A percentile compares a stretch with the other conserved stretches of the same genome.
Evolutionary conservation across 495 filamentous ascomycete genomes (phyloP).

Genomic region (Xylaria palmicola): DNA sequence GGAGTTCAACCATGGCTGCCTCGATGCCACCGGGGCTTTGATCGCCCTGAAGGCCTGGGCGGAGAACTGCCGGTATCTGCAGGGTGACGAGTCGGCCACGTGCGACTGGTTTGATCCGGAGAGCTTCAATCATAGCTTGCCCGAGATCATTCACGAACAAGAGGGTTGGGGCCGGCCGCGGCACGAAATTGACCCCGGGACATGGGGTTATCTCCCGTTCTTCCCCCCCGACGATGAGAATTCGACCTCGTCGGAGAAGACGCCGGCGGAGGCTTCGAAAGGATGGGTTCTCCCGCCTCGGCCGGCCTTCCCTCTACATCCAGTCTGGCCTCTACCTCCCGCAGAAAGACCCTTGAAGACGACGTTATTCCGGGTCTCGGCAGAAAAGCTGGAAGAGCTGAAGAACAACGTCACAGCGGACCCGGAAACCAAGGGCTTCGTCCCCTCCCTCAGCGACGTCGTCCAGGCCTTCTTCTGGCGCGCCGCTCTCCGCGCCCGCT

Average conservation of each 20-base stretch:
- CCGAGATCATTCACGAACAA: constrained; percentile 27
- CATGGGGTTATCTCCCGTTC: constrained; percentile 25
- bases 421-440: constrained; percentile 18
- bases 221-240: constrained; percentile 16
- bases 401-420: constrained; percentile 25
- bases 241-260: background rate
- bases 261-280: background rate
- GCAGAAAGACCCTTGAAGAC: constrained; percentile 22
- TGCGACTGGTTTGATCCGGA: constrained; percentile 34
- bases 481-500: constrained; percentile 32
- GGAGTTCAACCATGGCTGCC: constrained; percentile 52
- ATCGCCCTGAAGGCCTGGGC: constrained; percentile 35
- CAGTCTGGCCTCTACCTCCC: constrained; percentile 24
- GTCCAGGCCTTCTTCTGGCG: constrained; percentile 38
- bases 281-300: background rate
- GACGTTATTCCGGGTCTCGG: constrained; percentile 26
- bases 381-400: constrained; percentile 23
- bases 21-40: constrained; percentile 38
- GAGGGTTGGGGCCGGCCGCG: constrained; percentile 25
- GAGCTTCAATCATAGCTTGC: constrained; percentile 37
- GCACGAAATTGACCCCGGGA: constrained; percentile 25
- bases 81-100: constrained; percentile 31
- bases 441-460: constrained; percentile 29
- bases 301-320: constrained; percentile 21
- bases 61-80: constrained; percentile 33